Conservation (phyloP, 495 filamentous ascomycete species). For the Annulohypoxylon moriforme region DNA sequence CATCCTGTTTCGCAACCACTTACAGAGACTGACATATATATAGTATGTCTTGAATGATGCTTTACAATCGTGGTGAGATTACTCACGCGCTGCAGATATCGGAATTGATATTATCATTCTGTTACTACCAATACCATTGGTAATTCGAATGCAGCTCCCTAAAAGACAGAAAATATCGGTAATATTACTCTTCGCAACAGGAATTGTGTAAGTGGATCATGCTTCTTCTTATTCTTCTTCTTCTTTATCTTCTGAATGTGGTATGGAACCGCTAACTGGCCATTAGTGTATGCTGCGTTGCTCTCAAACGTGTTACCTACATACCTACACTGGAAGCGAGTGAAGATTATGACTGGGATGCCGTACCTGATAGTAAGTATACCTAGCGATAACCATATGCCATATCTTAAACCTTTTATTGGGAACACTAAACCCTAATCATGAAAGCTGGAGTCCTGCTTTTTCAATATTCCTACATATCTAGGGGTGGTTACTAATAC, state of each 20-base stretch:
- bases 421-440: too few species aligned
- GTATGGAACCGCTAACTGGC: not conserved
- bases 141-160: conserved; percentile 60
- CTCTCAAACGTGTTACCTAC: conserved; percentile 31
- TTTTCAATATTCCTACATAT: not conserved
- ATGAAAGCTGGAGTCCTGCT: not conserved
- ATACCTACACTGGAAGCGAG: conserved; percentile 33
- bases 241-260: not conserved
- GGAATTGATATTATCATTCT: conserved; percentile 53
- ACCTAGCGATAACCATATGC: not conserved
- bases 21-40: conserved; percentile 7
- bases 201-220: conserved; percentile 59
- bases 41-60: conserved; percentile 12
- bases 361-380: conserved; percentile 34
- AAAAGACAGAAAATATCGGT: conserved; percentile 61
- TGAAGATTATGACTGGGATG: conserved; percentile 38
- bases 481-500: not conserved
- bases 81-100: conserved; percentile 44
- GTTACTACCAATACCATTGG: conserved; percentile 61
- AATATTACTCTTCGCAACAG: conserved; percentile 60
- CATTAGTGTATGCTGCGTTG: conserved; percentile 29
- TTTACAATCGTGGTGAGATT: not conserved
- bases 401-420: not conserved
- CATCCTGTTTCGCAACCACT: not conserved
- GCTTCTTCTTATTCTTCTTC: too few species aligned